Percentiles rank a stretch among this genome's conserved stretches.
These are phyloP conservation scores for Pythium periplocum DNA, from an alignment of 352 stramenopile species.

Conservation along the genomic window DNA sequence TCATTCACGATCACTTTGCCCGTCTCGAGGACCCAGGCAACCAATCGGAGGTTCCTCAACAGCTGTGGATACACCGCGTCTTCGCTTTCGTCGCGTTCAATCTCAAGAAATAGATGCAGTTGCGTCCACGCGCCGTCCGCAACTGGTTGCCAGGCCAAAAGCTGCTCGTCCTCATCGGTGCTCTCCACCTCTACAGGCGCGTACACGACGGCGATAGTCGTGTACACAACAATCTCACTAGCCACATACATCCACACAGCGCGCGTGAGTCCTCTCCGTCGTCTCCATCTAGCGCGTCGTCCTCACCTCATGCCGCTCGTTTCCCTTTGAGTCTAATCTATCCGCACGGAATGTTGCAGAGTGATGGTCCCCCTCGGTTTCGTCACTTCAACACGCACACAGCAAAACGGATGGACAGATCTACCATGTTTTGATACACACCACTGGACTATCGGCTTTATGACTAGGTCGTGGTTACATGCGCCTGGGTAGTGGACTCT, in stretches of 20 bases:
- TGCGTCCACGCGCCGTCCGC: constrained; percentile 42
- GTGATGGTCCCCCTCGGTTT: neutral
- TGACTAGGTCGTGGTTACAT: too few species aligned
- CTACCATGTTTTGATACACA: too few species aligned
- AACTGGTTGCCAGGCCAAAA: constrained; percentile 29
- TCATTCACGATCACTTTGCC: constrained; percentile 53
- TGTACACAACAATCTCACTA: constrained; percentile 37
- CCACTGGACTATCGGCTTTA: too few species aligned
- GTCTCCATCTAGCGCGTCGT: constrained; percentile 1
- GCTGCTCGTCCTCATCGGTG: constrained; percentile 2
- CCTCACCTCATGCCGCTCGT: constrained; percentile 2
- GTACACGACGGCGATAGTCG: constrained; percentile 29
- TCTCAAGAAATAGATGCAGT: constrained; percentile 50
- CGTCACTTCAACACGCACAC: too few species aligned
- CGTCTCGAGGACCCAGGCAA: constrained; percentile 54
- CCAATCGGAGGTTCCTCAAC: constrained; percentile 38
- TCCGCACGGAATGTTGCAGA: constrained; percentile 1
- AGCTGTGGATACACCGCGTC: constrained; percentile 9
- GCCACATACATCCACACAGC: neutral
- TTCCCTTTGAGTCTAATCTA: constrained; percentile 2
- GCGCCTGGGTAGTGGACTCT: too few species aligned
- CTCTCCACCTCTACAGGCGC: constrained; percentile 1
- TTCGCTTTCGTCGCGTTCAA: constrained; percentile 18
- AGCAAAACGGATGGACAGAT: too few species aligned
- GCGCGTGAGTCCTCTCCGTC: too few species aligned